Evolutionary conservation across 2,329 filamentous ascomycete species (phyloP), one percentile per base, ranked within the genome.

Genomic region (Cordyceps cicadae): DNA sequence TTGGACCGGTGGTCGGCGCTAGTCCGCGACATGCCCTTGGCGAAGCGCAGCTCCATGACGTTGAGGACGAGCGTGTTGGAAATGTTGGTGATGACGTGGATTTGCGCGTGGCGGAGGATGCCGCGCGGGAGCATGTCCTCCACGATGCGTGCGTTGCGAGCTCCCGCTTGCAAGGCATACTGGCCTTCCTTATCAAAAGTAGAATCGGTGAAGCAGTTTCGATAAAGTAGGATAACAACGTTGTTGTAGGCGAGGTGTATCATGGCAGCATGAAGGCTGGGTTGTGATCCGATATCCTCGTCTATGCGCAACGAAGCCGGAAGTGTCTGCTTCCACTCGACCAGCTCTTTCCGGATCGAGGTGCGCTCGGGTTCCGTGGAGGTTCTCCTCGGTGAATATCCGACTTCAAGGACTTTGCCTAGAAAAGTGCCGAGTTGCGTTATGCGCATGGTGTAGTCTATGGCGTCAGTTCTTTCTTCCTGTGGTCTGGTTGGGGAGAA

Each of bases 31-130:
- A 74, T 75, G 5, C 74, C 74, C 5, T 62, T 65, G 2, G 71
- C 70, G 19, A 67, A 61, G 58, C 74, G 70, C 14, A 79, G 73
- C 46, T 77, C 70, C 8, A 78, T 75, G 0, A 76, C 76, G 55
- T 80, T 77, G 43, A 80, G 78, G 61, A 77, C 80, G 1, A 80
- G 68, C 1, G 77, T 75, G 43, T 76, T 76, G 65, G 79, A 79
- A 0, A 77, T 67, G 60, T 78, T 77, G 0, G 77, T 80, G 49
- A 79, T 79, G 63, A 79, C 68, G 61, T 79, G 78, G 12, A 79
- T 70, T 17, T 78, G 73, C 2, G 73, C 76, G 39, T 64, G 75
- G 19, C 76, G 72, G 5, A 79, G 72, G 4, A 74, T 69, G 17
- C 74, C 74, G 26, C 73, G 67, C 2, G 77, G 73, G 0, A 80